Base-by-base conservation (phyloP, 495 filamentous ascomycete genomes). In the Penicillium arizonense region DNA sequence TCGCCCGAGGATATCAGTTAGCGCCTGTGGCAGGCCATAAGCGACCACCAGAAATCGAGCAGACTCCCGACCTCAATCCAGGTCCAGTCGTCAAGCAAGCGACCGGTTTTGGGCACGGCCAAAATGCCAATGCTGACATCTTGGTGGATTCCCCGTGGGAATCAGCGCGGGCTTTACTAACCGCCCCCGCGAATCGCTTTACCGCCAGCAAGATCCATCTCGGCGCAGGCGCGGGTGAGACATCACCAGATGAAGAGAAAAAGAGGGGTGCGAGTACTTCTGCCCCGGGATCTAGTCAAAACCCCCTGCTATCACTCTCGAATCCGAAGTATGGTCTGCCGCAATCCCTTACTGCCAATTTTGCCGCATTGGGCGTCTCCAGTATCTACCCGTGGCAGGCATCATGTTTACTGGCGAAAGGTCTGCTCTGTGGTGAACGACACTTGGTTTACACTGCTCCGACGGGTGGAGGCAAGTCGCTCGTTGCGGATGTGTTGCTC, bases 381-480 rank as follows among this genome's bases (percentile, higher is more conserved):
- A 77, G 68, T 48, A 91, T 92, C 53, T 92, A 92, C 60, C 82
- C 85, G 3, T 93, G 89, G 89, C 89, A 93, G 68, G 84, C 86
- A n/a, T 83, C 85, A 26, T 94, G 89, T 62, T 72, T 93, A 14
- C 68, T 88, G 33, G 81, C 84, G 1, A 81, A 79, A 2, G 89
- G 88, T 6, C 71, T 91, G 13, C 67, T 94, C 2, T 57, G 70
- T 10, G 88, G 88, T 16, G 72, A 83, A 42, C 80, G 76, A 39
- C 90, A 91, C 55, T 67, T 94, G 14, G 85, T 93, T 32, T 93
- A 94, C 63, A 88, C 85, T 8, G 89, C 89, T n/a, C 89, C 89
- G 8, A 92, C 89, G 1, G 89, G 89, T 5, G 89, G 87, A 33
- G 89, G 89, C 23, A 93, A 92, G 69, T 89, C 86, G 14, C 78